A percentile compares a stretch with the other conserved stretches of the same genome.
phyloP scores from a whole-genome alignment of 2,329 filamentous ascomycete species.

The Ceratocystis colombiana region DNA sequence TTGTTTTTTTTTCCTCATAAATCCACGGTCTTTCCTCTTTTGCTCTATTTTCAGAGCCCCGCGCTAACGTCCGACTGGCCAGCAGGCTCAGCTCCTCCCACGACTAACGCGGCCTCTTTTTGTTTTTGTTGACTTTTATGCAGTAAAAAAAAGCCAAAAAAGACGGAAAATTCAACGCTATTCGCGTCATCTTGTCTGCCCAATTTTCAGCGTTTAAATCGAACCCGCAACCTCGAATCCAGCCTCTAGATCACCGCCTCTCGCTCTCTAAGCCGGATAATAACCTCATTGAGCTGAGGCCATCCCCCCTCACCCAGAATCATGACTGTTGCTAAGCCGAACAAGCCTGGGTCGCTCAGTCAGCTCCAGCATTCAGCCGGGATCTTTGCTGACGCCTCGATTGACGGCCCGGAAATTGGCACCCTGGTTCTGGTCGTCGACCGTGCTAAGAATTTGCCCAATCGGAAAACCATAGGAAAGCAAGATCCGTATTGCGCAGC shows the following conservation, averaged over 20 bases:
- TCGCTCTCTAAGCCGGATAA: background rate
- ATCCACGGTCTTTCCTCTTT: background rate
- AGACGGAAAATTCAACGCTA: background rate
- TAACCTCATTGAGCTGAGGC: background rate
- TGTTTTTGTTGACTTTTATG: constrained; percentile 16
- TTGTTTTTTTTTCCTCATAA: background rate
- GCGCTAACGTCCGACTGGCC: constrained; percentile 5
- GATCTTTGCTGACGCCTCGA: constrained; percentile 86
- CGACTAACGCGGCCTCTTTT: constrained; percentile 2
- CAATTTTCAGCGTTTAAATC: background rate
- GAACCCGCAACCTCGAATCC: background rate
- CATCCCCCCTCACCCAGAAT: background rate
- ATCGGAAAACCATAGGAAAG: constrained; percentile 94
- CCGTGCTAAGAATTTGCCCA: constrained; percentile 91
- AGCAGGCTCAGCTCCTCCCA: constrained; percentile 4
- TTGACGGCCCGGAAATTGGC: constrained; percentile 87
- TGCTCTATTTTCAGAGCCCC: constrained; percentile 5
- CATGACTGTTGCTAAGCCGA: constrained; percentile 44
- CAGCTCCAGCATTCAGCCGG: constrained; percentile 67
- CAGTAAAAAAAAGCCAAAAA: no score
- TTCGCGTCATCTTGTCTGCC: background rate
- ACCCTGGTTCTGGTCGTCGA: constrained; percentile 88
- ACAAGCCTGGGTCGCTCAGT: constrained; percentile 44
- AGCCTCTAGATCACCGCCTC: background rate
- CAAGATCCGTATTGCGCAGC: constrained; percentile 97